Percentiles rank a stretch among this genome's conserved stretches.
Conservation (phyloP, 495 filamentous ascomycete genomes). For the Neurospora pannonica region DNA sequence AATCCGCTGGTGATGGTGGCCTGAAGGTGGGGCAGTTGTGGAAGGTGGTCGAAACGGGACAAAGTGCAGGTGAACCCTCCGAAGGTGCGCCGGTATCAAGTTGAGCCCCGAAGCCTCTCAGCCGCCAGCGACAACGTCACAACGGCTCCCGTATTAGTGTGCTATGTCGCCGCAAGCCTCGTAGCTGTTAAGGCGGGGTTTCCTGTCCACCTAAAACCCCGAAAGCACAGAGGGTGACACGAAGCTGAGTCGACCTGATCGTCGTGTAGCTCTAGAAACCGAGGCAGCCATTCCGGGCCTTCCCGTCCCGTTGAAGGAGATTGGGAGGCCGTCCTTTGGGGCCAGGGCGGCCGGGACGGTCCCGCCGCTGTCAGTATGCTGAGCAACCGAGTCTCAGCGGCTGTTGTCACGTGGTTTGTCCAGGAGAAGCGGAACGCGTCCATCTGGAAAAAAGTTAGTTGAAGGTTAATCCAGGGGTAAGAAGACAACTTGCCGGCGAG, state of each 20-base stretch:
- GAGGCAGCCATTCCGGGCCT: background rate
- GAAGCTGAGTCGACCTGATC: background rate
- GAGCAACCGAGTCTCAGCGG: background rate
- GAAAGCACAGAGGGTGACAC: background rate
- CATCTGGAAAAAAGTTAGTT: background rate
- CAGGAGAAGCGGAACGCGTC: background rate
- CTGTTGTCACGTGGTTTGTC: background rate
- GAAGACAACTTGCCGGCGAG: background rate
- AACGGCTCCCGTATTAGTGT: background rate
- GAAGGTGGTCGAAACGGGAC: background rate
- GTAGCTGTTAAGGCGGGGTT: background rate
- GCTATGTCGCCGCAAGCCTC: background rate
- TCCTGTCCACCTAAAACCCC: background rate
- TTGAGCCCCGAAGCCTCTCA: background rate
- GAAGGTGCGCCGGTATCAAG: background rate
- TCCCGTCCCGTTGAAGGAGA: background rate
- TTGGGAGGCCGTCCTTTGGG: background rate
- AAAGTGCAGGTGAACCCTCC: background rate
- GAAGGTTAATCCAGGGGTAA: background rate
- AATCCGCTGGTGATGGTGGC: background rate
- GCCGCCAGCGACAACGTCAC: background rate
- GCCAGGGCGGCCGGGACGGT: background rate
- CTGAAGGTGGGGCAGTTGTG: background rate
- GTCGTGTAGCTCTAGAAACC: background rate
- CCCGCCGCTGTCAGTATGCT: background rate